These are phyloP conservation scores for Diplodia sapinea DNA, from an alignment of 2,329 filamentous ascomycete genomes.

Conservation along the genomic window DNA sequence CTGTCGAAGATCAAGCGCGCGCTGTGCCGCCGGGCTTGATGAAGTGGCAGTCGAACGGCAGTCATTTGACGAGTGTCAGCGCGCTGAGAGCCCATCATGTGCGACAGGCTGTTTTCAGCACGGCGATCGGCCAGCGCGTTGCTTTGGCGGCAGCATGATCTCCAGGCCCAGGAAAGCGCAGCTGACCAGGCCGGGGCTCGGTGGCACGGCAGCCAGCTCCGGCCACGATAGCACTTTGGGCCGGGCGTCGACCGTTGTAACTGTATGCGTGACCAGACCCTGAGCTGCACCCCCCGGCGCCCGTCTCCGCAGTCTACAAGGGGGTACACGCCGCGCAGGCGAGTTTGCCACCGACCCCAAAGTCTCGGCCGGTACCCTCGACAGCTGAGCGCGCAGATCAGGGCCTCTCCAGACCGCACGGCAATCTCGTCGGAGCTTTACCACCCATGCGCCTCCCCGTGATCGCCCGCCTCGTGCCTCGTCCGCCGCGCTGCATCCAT, in stretches of 20 bases:
- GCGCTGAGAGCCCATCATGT: slow-evolving; percentile 20
- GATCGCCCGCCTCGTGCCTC: slow-evolving; percentile 15
- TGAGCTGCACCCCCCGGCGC: slow-evolving; percentile 14
- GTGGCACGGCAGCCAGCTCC: slow-evolving; percentile 28
- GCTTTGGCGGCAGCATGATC: slow-evolving; percentile 5
- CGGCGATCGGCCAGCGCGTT: slow-evolving; percentile 10
- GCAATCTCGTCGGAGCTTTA: slow-evolving; percentile 28
- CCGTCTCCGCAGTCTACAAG: slow-evolving; percentile 20
- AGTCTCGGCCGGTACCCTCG: slow-evolving; percentile 25
- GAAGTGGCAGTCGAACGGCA: slow-evolving; percentile 28
- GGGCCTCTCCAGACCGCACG: not conserved
- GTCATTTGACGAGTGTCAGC: slow-evolving; percentile 30
- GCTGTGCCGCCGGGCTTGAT: slow-evolving; percentile 14
- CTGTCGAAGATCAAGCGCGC: slow-evolving; percentile 19
- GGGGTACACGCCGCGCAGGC: slow-evolving; percentile 17
- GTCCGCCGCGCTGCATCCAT: not conserved
- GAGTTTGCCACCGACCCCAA: slow-evolving; percentile 3
- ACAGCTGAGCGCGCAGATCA: slow-evolving; percentile 12
- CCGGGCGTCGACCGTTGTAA: slow-evolving; percentile 17
- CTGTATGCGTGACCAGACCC: slow-evolving; percentile 28
- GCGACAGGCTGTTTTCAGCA: slow-evolving; percentile 30
- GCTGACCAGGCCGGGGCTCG: slow-evolving; percentile 27
- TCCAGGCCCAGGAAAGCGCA: slow-evolving; percentile 27
- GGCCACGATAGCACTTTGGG: not conserved
- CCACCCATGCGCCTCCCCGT: slow-evolving; percentile 25